Base-by-base conservation (phyloP, 2,329 filamentous ascomycete genomes). In the Sarocladium oryzae region DNA sequence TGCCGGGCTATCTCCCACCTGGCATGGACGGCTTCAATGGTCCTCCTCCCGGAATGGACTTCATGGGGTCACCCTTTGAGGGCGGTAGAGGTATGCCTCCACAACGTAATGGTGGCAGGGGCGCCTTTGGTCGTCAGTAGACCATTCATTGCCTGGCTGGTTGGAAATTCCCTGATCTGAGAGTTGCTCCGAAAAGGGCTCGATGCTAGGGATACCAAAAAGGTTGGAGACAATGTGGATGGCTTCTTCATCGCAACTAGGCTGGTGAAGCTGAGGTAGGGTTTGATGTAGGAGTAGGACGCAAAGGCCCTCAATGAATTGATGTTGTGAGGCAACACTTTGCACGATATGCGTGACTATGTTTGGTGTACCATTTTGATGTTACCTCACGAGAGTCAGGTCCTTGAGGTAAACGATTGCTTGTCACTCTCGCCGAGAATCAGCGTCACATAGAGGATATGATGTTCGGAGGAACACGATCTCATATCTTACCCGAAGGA, bases 11-110 rank as follows among this genome's bases (percentile, higher is more conserved):
- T 61, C 73, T 71, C 4, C 79, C 74, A 13, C 76, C 76, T 2
- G 76, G 73, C 10, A 76, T 82, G 62, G 74, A 69, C 41, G 77
- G 74, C 11, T 84, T 81, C 60, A 79, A 77, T 56, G 78, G 78
- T 13, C 75, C 72, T 21, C 66, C 66, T 28, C 45, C 45, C 2
- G 69, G 64, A 1, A 74, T 71, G 0, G 77, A 79, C 6, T 81
- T 77, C 49, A 62, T 58, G 54, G 73, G 71, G 5, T 63, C 64
- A 5, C 73, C 72, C 2, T 83, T 79, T 58, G 80, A 83, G 57
- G 74, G 70, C 40, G 74, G 46, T 11, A 49, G 78, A 49, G 75
- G 76, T 23, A 77, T 79, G 66, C 77, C 76, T 49, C 76, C 77
- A 24, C 71, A 74, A 15, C 73, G 73, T 28, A 62, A 63, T 48